Base-by-base conservation (phyloP, 306 rosid genomes). In the Pyrus pyrifolia region DNA sequence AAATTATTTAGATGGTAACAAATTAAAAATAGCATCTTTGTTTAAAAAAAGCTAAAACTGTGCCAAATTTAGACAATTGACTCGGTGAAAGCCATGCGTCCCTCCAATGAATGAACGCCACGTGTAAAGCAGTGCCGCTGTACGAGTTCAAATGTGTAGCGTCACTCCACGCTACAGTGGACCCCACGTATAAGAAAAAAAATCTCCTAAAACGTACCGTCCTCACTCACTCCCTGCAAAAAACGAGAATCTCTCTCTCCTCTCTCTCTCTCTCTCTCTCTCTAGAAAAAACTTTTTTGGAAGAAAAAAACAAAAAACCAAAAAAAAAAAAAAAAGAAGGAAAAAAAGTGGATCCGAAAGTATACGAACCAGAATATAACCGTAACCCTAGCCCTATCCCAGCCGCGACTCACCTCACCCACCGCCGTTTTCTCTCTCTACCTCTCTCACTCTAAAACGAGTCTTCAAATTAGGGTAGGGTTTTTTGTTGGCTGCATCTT, bases 331-430 rank as follows among this genome's bases (percentile, higher is more conserved):
- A 21, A 21, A 57, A 31, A n/a, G 10, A 31, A 30, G 2, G 42
- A 0, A 77, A 68, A 79, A 89, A 85, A 88, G 68, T 83, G 89
- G 93, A 95, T 92, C 93, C 82, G 67, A 81, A 81, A 79, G 78
- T 73, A 88, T 83, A 85, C 81, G 87, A 84, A 84, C 82, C 87
- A 81, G 86, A 83, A 81, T 78, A 80, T 78, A 84, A 88, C 93
- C 90, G 91, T 86, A 79, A 76, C 89, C 89, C 82, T 84, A 85
- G 87, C 93, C 87, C 90, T 88, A 84, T 85, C 87, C 87, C 85
- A 88, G 88, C 89, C 87, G 84, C 86, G 85, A 78, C 93, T 91
- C 86, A 87, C 86, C 93, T 90, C 88, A 88, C 89, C 91, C 78
- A 51, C 73, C 73, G 64, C 62, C 63, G 60, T 70, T 38, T 38